phyloP scores from a whole-genome alignment of 1,284 basidiomycete genomes.

The Volvariella surrecta region DNA sequence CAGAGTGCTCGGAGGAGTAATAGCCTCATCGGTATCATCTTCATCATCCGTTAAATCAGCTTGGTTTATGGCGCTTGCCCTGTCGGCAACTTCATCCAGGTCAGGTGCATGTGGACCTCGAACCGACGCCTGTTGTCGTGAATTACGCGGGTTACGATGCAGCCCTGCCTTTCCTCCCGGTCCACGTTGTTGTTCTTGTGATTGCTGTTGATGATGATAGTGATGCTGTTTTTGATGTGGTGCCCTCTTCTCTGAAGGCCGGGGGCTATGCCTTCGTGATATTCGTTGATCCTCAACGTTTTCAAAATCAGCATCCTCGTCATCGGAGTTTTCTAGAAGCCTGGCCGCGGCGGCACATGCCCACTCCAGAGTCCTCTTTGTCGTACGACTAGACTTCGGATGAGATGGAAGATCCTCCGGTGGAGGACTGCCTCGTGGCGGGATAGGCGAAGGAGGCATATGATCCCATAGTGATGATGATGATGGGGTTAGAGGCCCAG shows the following conservation, averaged over 20 bases:
- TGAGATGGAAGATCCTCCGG: conserved; percentile 44
- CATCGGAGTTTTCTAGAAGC: conserved; percentile 26
- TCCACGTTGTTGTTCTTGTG: no score
- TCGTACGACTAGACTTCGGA: conserved; percentile 33
- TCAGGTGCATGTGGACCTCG: conserved; percentile 3
- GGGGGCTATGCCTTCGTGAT: conserved; percentile 4
- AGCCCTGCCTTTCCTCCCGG: no score
- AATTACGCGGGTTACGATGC: conserved; percentile 2
- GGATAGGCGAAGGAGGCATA: conserved; percentile 63
- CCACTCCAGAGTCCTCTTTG: conserved; percentile 58
- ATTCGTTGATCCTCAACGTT: conserved; percentile 6
- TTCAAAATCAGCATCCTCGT: conserved; percentile 8
- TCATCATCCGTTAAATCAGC: conserved; percentile 29
- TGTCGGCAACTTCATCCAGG: conserved; percentile 4
- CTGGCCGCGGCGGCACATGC: conserved; percentile 59
- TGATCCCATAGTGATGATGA: conserved; percentile 42
- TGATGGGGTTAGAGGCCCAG: conserved; percentile 14
- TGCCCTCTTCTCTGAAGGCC: conserved; percentile 3
- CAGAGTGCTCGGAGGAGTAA: conserved; percentile 29
- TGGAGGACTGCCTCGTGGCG: conserved; percentile 40
- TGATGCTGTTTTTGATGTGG: conserved; percentile 5
- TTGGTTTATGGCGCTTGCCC: conserved; percentile 7
- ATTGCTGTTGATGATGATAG: background rate
- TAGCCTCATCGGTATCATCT: conserved; percentile 25
- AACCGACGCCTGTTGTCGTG: conserved; percentile 1